Percentiles rank a stretch among this genome's conserved stretches.
Evolutionary conservation across 805 yeast genomes (phyloP).

Genomic region (Naumovozyma castellii): DNA sequence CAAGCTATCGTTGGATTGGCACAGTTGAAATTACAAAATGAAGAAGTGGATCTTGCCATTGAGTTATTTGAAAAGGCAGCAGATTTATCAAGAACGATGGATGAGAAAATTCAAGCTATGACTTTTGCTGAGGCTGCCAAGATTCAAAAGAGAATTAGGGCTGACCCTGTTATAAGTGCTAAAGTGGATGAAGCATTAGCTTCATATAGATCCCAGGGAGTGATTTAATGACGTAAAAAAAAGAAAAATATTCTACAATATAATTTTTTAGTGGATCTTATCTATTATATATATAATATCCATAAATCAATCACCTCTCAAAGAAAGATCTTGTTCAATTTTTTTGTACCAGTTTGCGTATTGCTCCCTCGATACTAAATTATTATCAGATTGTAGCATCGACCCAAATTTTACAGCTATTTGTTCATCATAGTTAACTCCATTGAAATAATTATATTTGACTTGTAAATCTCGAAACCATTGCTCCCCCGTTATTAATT

Average conservation of each 20-base stretch:
- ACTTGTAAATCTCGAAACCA: constrained; percentile 54
- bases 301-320: constrained; percentile 9
- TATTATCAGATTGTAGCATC: constrained; percentile 28
- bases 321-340: constrained; percentile 22
- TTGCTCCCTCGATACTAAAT: constrained; percentile 26
- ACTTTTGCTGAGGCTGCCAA: constrained; percentile 89
- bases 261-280: not conserved
- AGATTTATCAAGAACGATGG: constrained; percentile 68
- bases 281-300: too few species aligned
- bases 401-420: constrained; percentile 26
- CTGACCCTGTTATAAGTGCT: constrained; percentile 54
- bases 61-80: constrained; percentile 75
- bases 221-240: constrained; percentile 14
- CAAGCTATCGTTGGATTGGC: constrained; percentile 86
- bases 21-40: constrained; percentile 77
- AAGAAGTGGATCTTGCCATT: constrained; percentile 74
- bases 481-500: constrained; percentile 43
- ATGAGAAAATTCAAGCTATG: constrained; percentile 84
- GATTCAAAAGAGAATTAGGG: constrained; percentile 70
- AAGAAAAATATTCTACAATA: not conserved
- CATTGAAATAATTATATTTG: constrained; percentile 31
- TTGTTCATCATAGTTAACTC: constrained; percentile 19
- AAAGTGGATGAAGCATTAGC: constrained; percentile 56
- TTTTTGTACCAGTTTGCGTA: constrained; percentile 28
- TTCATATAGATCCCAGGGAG: constrained; percentile 28